A percentile compares a stretch with the other conserved stretches of the same genome.
Conservation (phyloP, 139 green algal species). For the Chlamydomonas applanata region DNA sequence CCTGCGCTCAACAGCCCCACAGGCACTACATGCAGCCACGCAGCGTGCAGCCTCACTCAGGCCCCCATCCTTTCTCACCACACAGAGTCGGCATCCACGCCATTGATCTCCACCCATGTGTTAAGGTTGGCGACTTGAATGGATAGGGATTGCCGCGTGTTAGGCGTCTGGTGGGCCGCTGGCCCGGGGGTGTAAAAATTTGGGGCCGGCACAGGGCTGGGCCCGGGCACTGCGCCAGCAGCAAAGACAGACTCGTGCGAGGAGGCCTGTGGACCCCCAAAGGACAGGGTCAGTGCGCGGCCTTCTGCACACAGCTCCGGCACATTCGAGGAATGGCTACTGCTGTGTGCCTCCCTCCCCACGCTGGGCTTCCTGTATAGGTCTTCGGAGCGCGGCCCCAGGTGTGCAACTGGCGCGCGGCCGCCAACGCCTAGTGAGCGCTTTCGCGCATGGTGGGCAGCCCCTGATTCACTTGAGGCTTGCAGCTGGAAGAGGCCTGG, state of each 20-base stretch:
- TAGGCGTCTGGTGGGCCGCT: too few species aligned
- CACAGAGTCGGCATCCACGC: conserved; percentile 11
- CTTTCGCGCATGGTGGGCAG: neutral
- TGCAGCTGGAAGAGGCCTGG: neutral
- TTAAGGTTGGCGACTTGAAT: neutral
- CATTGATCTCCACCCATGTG: conserved; percentile 16
- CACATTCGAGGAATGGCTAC: neutral
- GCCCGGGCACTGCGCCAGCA: too few species aligned
- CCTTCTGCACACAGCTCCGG: conserved; percentile 23
- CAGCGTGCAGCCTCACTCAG: too few species aligned
- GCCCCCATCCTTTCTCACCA: conserved; percentile 23
- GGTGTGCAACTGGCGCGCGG: neutral
- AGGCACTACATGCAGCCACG: too few species aligned
- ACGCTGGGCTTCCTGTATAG: neutral
- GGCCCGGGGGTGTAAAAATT: neutral
- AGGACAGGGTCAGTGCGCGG: neutral
- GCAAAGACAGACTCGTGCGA: too few species aligned
- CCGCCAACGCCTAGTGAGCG: too few species aligned
- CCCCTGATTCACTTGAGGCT: neutral
- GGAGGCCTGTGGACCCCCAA: neutral
- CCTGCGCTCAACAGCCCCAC: too few species aligned
- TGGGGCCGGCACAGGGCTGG: too few species aligned
- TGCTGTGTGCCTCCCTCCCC: neutral
- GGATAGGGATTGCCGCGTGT: neutral
- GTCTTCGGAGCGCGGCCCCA: neutral